Base-by-base conservation (phyloP, 2,329 filamentous ascomycete species). In the Aspergillus fumigatus region DNA sequence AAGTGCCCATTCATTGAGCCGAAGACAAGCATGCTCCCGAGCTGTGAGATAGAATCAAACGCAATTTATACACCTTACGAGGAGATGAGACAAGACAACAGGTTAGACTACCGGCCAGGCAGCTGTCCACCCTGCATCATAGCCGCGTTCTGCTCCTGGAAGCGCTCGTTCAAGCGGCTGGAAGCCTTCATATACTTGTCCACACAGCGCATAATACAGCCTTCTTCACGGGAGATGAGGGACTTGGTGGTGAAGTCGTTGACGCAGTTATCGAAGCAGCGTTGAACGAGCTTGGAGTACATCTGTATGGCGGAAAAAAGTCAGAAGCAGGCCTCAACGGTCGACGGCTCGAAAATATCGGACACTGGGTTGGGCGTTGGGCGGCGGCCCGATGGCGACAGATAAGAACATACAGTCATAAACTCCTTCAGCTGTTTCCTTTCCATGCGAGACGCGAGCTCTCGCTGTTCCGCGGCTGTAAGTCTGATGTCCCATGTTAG, bases 341-440 rank as follows among this genome's bases (percentile, higher is more conserved):
- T 11, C 27, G 10, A 29, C 19, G 51, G 47, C 38, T 17, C 14
- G 40, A 19, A 25, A 47, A 23, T 21, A 38, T 35, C 56, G 53
- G 51, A 49, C 58, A 32, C 19, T 4, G 43, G 11, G 43, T 26
- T 5, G 11, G 43, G 7, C 21, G 3, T 17, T 25, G 43, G 11
- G 40, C 48, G 35, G 35, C 43, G n/a, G n/a, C 48, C 10, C 19
- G 21, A 27, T 56, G 50, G 56, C 50, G 60, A 25, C 51, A 52
- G 52, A 52, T 49, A 59, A 55, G 40, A 55, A 82, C 90, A 67
- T 83, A 97, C 94, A 70, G 86, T 89, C 88, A 97, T 96, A 74
- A 99, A 97, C 75, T 97, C 93, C 81, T 96, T 96, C 83, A 99
- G 90, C 80, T 99, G 94, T 79, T 94, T 95, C 80, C 90, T 89